Evolutionary conservation across 2,329 filamentous ascomycete genomes (phyloP).

Genomic region (Ramularia endophylla): DNA sequence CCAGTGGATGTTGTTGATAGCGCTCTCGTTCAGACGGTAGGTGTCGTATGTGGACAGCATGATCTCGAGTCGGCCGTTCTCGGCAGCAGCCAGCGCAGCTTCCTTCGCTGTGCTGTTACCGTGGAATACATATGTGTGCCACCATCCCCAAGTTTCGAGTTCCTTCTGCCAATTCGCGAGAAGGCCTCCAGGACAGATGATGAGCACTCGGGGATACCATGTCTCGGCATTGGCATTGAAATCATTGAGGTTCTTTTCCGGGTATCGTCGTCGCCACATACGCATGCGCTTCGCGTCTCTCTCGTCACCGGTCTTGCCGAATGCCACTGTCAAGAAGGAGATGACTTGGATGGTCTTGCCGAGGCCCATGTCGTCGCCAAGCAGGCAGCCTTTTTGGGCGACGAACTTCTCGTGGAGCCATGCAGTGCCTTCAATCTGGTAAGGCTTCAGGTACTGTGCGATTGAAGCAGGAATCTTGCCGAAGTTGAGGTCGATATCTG

Average conservation of each 20-base stretch:
- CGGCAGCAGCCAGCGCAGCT: conserved; percentile 48
- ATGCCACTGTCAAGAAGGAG: conserved; percentile 82
- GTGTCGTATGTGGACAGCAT: conserved; percentile 94
- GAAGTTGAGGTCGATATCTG: conserved; percentile 69
- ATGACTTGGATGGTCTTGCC: conserved; percentile 97
- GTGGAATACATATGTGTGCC: conserved; percentile 79
- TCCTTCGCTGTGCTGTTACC: conserved; percentile 53
- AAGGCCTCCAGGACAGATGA: conserved; percentile 82
- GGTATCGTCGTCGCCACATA: conserved; percentile 59
- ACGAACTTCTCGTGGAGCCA: conserved; percentile 89
- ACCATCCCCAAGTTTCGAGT: conserved; percentile 88
- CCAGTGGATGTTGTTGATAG: conserved; percentile 82
- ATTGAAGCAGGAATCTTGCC: conserved; percentile 83
- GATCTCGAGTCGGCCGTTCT: conserved; percentile 73
- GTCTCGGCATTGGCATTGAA: conserved; percentile 33
- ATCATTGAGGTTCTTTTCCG: conserved; percentile 26
- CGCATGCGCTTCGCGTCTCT: conserved; percentile 81
- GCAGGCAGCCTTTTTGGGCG: conserved; percentile 80
- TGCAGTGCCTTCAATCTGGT: conserved; percentile 77
- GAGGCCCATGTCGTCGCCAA: conserved; percentile 96
- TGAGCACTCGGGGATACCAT: conserved; percentile 80
- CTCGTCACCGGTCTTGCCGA: conserved; percentile 89
- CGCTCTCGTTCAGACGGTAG: conserved; percentile 68
- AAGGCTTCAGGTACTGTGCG: conserved; percentile 85
- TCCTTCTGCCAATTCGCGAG: conserved; percentile 91